phyloP scores from a whole-genome alignment of 2,329 filamentous ascomycete species.

The Metarhizium rileyi region DNA sequence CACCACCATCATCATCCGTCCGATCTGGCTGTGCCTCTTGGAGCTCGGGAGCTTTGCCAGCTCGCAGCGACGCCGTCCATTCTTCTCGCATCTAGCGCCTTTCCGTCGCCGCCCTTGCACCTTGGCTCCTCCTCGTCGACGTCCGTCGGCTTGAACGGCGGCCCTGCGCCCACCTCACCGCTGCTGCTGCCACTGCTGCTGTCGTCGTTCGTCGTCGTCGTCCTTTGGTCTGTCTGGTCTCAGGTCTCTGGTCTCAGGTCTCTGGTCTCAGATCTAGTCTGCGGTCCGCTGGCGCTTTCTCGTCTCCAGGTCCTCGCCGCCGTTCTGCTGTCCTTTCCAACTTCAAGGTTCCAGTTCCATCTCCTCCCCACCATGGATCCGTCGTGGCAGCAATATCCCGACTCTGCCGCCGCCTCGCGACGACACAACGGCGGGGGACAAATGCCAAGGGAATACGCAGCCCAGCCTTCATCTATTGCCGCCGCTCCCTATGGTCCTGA shows the following conservation, averaged over 20 bases:
- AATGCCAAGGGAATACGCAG: constrained; percentile 38
- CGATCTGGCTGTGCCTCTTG: constrained; percentile 1
- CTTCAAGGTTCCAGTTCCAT: too few species aligned
- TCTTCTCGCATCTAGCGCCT: neutral
- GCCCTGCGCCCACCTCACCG: neutral
- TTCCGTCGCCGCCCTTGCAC: neutral
- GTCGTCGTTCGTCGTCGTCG: constrained; percentile 4
- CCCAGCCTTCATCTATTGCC: constrained; percentile 21
- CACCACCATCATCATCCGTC: neutral
- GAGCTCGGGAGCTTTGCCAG: constrained; percentile 7
- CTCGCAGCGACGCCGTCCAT: constrained; percentile 3
- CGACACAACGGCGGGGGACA: constrained; percentile 49
- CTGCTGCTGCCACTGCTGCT: constrained; percentile 2
- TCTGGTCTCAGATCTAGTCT: neutral
- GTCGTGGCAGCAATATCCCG: constrained; percentile 61
- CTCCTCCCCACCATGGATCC: constrained; percentile 35
- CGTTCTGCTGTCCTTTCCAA: constrained; percentile 3
- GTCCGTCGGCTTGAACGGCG: neutral
- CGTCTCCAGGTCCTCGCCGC: constrained; percentile 8
- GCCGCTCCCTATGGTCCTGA: constrained; percentile 39
- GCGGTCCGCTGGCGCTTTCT: constrained; percentile 6
- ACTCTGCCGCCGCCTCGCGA: constrained; percentile 51
- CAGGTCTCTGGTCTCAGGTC: neutral
- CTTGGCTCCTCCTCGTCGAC: neutral
- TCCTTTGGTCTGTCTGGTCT: neutral